Evolutionary conservation across 164 flowering plant genomes (phyloP).

Genomic region (Saururus chinensis): DNA sequence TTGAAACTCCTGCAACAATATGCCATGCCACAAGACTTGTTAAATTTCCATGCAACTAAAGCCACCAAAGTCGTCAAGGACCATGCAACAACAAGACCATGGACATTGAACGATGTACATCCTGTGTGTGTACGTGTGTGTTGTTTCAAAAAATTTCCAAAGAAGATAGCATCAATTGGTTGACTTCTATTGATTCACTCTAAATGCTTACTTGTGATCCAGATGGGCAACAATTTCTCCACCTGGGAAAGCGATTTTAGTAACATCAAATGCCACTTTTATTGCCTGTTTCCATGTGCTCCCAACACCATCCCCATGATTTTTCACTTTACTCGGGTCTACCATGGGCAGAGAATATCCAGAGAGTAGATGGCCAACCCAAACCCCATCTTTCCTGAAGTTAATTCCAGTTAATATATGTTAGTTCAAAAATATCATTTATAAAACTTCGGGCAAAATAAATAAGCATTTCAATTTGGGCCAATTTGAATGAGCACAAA

Average conservation of each 20-base stretch:
- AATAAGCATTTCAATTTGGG: too few species aligned
- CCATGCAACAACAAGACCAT: too few species aligned
- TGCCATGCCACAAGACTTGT: neutral
- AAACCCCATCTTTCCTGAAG: slow-evolving; percentile 55
- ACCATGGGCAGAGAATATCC: slow-evolving; percentile 94
- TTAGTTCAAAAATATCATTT: neutral
- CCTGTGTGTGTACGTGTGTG: too few species aligned
- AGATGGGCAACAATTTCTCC: slow-evolving; percentile 86
- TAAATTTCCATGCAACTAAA: too few species aligned
- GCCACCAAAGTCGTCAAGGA: too few species aligned
- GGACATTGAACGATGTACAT: too few species aligned
- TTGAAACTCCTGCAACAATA: slow-evolving; percentile 77
- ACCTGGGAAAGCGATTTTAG: slow-evolving; percentile 70
- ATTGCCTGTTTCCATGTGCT: slow-evolving; percentile 82
- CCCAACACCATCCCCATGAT: slow-evolving; percentile 27
- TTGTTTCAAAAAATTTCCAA: too few species aligned
- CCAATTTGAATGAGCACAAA: too few species aligned
- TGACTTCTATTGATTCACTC: too few species aligned
- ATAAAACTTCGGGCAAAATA: too few species aligned
- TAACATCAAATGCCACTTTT: slow-evolving; percentile 59
- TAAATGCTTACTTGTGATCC: slow-evolving; percentile 72
- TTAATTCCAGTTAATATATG: neutral
- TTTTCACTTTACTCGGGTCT: slow-evolving; percentile 40
- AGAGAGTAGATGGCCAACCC: slow-evolving; percentile 91
- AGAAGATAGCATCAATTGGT: too few species aligned